These are phyloP conservation scores for Porogramme epimiltina DNA, from an alignment of 1,284 basidiomycete genomes.

Conservation along the genomic window DNA sequence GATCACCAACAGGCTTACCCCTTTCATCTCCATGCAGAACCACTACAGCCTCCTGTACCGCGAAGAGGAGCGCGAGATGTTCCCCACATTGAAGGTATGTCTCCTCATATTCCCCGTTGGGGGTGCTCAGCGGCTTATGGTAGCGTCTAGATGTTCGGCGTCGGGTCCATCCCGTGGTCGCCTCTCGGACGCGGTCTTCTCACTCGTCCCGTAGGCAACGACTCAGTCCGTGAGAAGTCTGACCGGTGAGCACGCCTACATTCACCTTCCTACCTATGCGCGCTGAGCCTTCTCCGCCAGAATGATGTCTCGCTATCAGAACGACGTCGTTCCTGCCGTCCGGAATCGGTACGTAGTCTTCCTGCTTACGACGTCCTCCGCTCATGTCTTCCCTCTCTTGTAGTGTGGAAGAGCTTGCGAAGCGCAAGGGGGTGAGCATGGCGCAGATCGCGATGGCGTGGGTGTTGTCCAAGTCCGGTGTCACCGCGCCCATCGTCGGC, in stretches of 20 bases:
- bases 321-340: background rate
- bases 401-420: slow-evolving; percentile 46
- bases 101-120: background rate
- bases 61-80: slow-evolving; percentile 53
- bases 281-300: background rate
- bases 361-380: too few species aligned
- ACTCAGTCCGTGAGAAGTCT: slow-evolving; percentile 6
- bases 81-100: slow-evolving; percentile 31
- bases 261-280: too few species aligned
- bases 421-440: slow-evolving; percentile 34
- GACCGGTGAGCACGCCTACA: background rate
- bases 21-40: slow-evolving; percentile 58
- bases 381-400: background rate
- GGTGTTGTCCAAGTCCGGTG: slow-evolving; percentile 25
- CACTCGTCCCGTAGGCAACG: slow-evolving; percentile 32
- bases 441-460: slow-evolving; percentile 25
- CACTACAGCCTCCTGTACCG: slow-evolving; percentile 43
- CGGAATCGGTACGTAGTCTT: background rate
- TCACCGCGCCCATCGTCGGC: slow-evolving; percentile 57
- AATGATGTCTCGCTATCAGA: background rate
- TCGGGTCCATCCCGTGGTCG: slow-evolving; percentile 46
- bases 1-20: slow-evolving; percentile 41
- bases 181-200: slow-evolving; percentile 42
- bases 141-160: slow-evolving; percentile 29
- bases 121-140: background rate